Conservation (phyloP, 805 yeast species). For the Cyberlindnera euphorbiae region DNA sequence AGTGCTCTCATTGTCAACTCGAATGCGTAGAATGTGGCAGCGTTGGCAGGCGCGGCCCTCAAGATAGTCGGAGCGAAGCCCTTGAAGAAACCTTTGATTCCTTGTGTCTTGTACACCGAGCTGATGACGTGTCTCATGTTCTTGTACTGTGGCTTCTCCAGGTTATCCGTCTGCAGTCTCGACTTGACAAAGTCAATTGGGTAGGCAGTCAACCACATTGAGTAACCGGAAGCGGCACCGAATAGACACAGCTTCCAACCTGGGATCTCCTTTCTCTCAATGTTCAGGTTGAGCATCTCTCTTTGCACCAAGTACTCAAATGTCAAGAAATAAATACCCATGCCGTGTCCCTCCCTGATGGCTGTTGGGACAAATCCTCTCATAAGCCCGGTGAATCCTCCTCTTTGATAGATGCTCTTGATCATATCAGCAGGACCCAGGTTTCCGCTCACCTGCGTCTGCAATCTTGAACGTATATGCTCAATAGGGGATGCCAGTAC, state of each 20-base stretch:
- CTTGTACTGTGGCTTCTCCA: conserved; percentile 53
- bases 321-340: conserved; percentile 83
- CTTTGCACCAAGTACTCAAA: conserved; percentile 82
- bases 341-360: conserved; percentile 79
- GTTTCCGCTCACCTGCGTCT: conserved; percentile 71
- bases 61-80: conserved; percentile 91
- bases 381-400: conserved; percentile 62
- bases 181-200: conserved; percentile 93
- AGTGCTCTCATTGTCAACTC: conserved; percentile 77
- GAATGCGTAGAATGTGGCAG: conserved; percentile 92
- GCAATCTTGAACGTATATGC: conserved; percentile 89
- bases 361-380: conserved; percentile 83
- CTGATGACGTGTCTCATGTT: conserved; percentile 55
- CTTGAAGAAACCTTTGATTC: conserved; percentile 75
- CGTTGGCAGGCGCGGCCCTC: conserved; percentile 98
- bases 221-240: conserved; percentile 90
- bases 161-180: conserved; percentile 72
- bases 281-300: conserved; percentile 45
- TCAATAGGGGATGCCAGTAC: conserved; percentile 91
- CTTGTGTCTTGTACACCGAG: conserved; percentile 50
- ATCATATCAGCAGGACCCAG: conserved; percentile 74
- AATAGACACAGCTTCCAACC: conserved; percentile 81
- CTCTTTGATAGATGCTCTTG: conserved; percentile 45
- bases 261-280: conserved; percentile 69
- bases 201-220: conserved; percentile 78